Percentiles rank a stretch among this genome's conserved stretches.
Conservation (phyloP, 2,329 filamentous ascomycete species). For the Cordyceps fumosorosea region DNA sequence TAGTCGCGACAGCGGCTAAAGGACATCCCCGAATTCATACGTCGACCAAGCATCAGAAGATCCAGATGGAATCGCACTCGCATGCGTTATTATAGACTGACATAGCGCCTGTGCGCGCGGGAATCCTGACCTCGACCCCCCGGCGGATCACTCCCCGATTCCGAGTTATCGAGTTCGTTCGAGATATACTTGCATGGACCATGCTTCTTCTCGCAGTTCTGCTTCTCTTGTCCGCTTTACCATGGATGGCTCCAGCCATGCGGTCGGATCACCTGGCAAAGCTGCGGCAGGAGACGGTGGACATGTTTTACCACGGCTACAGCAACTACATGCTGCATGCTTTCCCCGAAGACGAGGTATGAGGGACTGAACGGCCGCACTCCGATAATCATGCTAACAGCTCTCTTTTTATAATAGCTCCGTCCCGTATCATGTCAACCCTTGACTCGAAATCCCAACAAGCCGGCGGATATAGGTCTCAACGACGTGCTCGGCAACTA, state of each 20-base stretch:
- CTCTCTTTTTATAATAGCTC: conserved; percentile 43
- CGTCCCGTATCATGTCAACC: conserved; percentile 80
- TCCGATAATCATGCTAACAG: conserved; percentile 4
- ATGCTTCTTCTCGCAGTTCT: conserved; percentile 24
- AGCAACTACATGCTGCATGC: conserved; percentile 91
- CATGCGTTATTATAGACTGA: not conserved
- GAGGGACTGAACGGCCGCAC: not conserved
- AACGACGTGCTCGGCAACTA: conserved; percentile 98
- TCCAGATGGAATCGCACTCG: not conserved
- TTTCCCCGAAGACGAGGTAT: conserved; percentile 87
- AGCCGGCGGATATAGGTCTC: conserved; percentile 74
- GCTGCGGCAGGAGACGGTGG: conserved; percentile 54
- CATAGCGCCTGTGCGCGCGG: conserved; percentile 9
- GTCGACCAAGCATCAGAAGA: not conserved
- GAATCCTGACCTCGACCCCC: not conserved
- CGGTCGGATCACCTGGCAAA: conserved; percentile 46
- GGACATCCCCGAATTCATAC: not conserved
- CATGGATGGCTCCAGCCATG: conserved; percentile 46
- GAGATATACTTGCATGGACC: not conserved
- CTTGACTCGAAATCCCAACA: conserved; percentile 72
- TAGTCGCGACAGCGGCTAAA: not conserved
- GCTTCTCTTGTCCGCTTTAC: conserved; percentile 26
- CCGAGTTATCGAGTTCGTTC: not conserved
- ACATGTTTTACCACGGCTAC: conserved; percentile 96
- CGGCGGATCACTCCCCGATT: not conserved